These are phyloP conservation scores for Carex myosuroides DNA, from an alignment of 176 grass and related monocot species.

Conservation along the genomic window DNA sequence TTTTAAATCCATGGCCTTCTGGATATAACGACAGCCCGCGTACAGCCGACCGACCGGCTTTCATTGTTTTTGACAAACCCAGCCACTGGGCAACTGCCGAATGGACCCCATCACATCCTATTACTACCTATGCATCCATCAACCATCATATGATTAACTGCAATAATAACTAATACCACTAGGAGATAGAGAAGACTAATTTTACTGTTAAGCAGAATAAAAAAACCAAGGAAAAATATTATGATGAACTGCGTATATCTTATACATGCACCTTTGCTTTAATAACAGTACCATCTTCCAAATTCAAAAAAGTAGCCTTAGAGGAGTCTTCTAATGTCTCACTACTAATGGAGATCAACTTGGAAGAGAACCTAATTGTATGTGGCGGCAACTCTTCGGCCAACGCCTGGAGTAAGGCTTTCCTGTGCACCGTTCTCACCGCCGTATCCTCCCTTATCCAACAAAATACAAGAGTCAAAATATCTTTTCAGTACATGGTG, in stretches of 20 bases:
- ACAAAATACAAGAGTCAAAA: not conserved
- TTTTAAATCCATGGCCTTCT: slow-evolving; percentile 35
- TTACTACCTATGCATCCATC: slow-evolving; percentile 29
- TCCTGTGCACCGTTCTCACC: slow-evolving; percentile 37
- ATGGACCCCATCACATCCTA: slow-evolving; percentile 63
- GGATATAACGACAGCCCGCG: slow-evolving; percentile 41
- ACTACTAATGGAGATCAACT: slow-evolving; percentile 35
- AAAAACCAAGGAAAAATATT: no score
- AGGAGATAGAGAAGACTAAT: not conserved
- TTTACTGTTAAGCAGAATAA: not conserved
- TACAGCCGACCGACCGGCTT: slow-evolving; percentile 28
- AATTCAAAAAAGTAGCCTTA: slow-evolving; percentile 22
- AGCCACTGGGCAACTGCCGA: slow-evolving; percentile 55
- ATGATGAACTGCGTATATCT: no score
- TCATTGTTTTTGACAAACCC: slow-evolving; percentile 35
- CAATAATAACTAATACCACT: not conserved
- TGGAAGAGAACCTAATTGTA: slow-evolving; percentile 54
- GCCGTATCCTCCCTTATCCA: not conserved
- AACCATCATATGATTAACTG: not conserved
- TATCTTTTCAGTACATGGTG: not conserved
- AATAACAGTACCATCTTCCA: slow-evolving; percentile 52
- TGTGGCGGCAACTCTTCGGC: slow-evolving; percentile 56
- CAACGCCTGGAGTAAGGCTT: slow-evolving; percentile 40
- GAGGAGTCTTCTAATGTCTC: slow-evolving; percentile 7
- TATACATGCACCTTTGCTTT: slow-evolving; percentile 39